Evolutionary conservation across 345 rosid species (phyloP), one percentile per base, ranked within the genome.

Genomic region (Citrus sp.): DNA sequence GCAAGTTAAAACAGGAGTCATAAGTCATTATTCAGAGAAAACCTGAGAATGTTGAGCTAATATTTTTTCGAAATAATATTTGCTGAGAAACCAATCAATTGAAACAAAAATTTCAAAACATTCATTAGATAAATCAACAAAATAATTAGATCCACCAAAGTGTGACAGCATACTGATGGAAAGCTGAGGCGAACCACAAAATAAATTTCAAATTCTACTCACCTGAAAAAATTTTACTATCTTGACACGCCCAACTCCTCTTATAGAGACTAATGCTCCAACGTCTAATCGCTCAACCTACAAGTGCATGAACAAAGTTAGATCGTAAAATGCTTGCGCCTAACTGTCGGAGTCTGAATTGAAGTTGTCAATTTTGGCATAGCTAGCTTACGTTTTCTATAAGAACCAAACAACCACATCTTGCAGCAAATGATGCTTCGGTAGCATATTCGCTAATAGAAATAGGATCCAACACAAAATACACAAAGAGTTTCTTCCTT

Each of bases 381-480:
- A 54, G 58, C 88, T 46, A 13, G 74, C 89, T 89, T 86, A 93
- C 98, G 77, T 84, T 92, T 84, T 93, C 93, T 72, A 93, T 87
- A 34, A 82, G 40, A 34, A 92, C 96, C 83, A 93, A 79, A 77
- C 96, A 93, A 35, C 96, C 96, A 65, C 88, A 89, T 87, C 87
- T 83, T 76, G 98, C 96, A 68, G 90, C 93, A 89, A 92, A 92
- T 13, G 96, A 92, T 42, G 91, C 88, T 78, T 89, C 96, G 24
- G 89, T 84, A 10, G 89, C 87, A 38, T 89, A 83, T 37, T 84
- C 84, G 75, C 87, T 90, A 37, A 91, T 80, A 5, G 88, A 76
- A 81, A 93, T 87, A 34, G 96, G 98, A 81, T 90, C 93, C 72
- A 93, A 80, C 76, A 92, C 89, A 80, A 93, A 90, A 86, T 92